These are phyloP conservation scores for Pleurotus djamor DNA, from an alignment of 768 basidiomycete species.

Conservation along the genomic window DNA sequence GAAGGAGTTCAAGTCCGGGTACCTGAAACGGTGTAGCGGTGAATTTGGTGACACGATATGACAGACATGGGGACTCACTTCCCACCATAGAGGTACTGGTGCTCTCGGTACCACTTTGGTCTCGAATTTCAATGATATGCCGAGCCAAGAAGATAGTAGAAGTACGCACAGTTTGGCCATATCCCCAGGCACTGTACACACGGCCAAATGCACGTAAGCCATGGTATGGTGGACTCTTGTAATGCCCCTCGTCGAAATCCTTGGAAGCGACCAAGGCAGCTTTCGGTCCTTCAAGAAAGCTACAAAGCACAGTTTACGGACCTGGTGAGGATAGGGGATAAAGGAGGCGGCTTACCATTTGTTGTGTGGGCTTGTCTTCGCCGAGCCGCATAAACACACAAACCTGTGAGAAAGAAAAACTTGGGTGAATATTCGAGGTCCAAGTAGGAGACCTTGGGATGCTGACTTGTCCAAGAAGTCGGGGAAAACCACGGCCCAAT, in stretches of 20 bases:
- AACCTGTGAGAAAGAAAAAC: constrained; percentile 30
- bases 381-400: constrained; percentile 50
- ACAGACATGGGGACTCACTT: constrained; percentile 20
- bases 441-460: not conserved
- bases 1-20: constrained; percentile 46
- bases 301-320: constrained; percentile 13
- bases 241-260: constrained; percentile 55
- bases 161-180: constrained; percentile 46
- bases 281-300: constrained; percentile 61
- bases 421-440: too few species aligned
- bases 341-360: constrained; percentile 33
- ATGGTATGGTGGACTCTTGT: constrained; percentile 39
- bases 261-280: constrained; percentile 50
- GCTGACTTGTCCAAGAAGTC: constrained; percentile 48
- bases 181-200: constrained; percentile 58
- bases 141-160: not conserved
- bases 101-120: constrained; percentile 51
- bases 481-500: constrained; percentile 56
- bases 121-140: not conserved
- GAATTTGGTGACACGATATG: too few species aligned
- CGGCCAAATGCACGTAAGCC: constrained; percentile 57
- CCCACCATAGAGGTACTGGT: constrained; percentile 40
- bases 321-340: not conserved
- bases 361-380: constrained; percentile 54
- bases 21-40: too few species aligned